These are phyloP conservation scores for Phytophthora ramorum DNA, from an alignment of 352 stramenopile species.

Conservation along the genomic window DNA sequence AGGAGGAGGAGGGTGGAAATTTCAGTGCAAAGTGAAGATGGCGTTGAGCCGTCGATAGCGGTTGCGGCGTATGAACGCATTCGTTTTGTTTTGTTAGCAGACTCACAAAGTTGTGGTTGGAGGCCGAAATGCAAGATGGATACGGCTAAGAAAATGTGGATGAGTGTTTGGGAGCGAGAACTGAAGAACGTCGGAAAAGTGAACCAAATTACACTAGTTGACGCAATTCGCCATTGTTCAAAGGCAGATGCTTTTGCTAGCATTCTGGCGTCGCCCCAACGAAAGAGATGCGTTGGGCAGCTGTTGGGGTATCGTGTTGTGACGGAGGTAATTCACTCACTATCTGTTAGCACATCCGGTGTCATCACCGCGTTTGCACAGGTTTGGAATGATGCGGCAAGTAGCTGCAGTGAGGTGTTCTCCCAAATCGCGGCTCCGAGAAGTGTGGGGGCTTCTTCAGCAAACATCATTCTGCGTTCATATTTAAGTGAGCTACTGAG, in stretches of 20 bases:
- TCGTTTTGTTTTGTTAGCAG: background rate
- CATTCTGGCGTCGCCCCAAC: slow-evolving; percentile 2
- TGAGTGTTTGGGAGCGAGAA: slow-evolving; percentile 45
- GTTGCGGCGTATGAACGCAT: slow-evolving; percentile 22
- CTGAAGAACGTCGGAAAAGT: slow-evolving; percentile 8
- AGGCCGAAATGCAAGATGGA: background rate
- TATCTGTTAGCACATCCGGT: slow-evolving; percentile 11
- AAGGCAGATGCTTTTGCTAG: slow-evolving; percentile 42
- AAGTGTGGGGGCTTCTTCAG: slow-evolving; percentile 1
- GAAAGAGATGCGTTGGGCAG: background rate
- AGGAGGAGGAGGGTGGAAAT: slow-evolving; percentile 21
- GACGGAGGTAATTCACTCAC: slow-evolving; percentile 22
- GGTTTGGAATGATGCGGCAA: slow-evolving; percentile 15
- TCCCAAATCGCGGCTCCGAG: background rate
- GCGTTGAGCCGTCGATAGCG: slow-evolving; percentile 12
- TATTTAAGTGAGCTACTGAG: slow-evolving; percentile 38
- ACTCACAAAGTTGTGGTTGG: background rate
- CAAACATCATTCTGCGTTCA: slow-evolving; percentile 28
- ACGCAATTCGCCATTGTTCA: slow-evolving; percentile 44
- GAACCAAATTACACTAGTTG: slow-evolving; percentile 21
- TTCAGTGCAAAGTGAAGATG: slow-evolving; percentile 12
- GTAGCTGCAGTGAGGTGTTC: background rate
- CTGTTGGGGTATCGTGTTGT: slow-evolving; percentile 41
- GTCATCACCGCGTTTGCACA: slow-evolving; percentile 31
- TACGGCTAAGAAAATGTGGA: slow-evolving; percentile 35